Percentiles rank a stretch among this genome's conserved stretches.
Evolutionary conservation across 164 flowering plant species (phyloP).

Genomic region (Berberis thunbergii): DNA sequence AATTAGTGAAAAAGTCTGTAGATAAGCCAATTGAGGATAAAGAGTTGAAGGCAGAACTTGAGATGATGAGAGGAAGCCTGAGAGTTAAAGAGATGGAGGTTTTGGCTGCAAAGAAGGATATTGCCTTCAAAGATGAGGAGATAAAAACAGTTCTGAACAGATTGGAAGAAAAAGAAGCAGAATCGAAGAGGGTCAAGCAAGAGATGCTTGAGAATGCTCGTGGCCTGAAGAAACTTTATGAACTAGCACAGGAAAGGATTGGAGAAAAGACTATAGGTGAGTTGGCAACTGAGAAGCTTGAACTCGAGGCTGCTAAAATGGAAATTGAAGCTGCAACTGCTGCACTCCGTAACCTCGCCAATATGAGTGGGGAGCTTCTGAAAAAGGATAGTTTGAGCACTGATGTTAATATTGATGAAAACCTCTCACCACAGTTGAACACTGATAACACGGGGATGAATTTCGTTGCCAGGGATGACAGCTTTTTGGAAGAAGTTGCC

Average conservation of each 20-base stretch:
- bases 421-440: no score
- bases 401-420: no score
- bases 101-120: constrained; percentile 48
- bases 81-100: constrained; percentile 62
- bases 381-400: constrained; percentile 30
- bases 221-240: constrained; percentile 17
- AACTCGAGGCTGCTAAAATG: constrained; percentile 67
- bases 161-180: constrained; percentile 46
- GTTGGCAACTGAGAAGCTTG: constrained; percentile 68
- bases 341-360: constrained; percentile 57
- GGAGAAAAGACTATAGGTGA: constrained; percentile 52
- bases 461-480: no score
- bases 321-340: constrained; percentile 78
- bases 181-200: constrained; percentile 14
- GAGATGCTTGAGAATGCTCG: no score
- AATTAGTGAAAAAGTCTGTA: no score
- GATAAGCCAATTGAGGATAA: constrained; percentile 13
- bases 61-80: constrained; percentile 40
- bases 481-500: no score
- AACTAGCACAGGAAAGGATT: constrained; percentile 47
- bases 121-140: constrained; percentile 65
- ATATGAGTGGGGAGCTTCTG: constrained; percentile 55
- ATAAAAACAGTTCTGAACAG: constrained; percentile 32
- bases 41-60: constrained; percentile 58
- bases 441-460: no score